Evolutionary conservation across 83 land plant species (phyloP).

Genomic region (Larix sibirica): DNA sequence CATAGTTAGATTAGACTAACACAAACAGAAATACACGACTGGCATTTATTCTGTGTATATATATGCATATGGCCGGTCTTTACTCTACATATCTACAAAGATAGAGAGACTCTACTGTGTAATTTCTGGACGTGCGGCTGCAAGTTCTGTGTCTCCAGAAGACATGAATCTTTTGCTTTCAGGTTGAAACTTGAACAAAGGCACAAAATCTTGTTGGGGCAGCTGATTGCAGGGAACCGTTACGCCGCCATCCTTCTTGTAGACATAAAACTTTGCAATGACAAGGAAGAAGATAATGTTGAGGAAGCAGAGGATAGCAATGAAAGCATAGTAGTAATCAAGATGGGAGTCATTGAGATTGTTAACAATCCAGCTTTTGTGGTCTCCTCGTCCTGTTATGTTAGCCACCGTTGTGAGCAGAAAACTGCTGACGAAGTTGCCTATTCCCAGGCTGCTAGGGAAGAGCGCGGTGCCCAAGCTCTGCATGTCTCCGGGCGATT

Average conservation of each 20-base stretch:
- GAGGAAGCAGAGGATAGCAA: constrained; percentile 35
- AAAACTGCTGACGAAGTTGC: constrained; percentile 73
- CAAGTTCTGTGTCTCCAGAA: too few relatives aligned
- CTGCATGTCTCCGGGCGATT: constrained; percentile 70
- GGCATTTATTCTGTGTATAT: too few relatives aligned
- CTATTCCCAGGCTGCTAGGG: constrained; percentile 61
- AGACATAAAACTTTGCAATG: constrained; percentile 47
- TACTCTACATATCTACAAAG: too few relatives aligned
- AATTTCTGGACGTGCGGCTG: too few relatives aligned
- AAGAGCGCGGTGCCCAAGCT: constrained; percentile 80
- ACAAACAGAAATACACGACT: too few relatives aligned
- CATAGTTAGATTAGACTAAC: too few relatives aligned
- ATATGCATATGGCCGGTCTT: too few relatives aligned
- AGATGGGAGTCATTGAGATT: constrained; percentile 64
- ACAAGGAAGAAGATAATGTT: constrained; percentile 45
- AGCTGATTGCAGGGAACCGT: too few relatives aligned
- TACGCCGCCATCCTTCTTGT: constrained; percentile 34
- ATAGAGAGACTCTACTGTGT: too few relatives aligned
- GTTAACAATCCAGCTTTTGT: constrained; percentile 71
- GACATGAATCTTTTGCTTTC: too few relatives aligned
- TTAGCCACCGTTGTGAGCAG: constrained; percentile 51
- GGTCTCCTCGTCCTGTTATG: constrained; percentile 22
- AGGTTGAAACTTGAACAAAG: too few relatives aligned
- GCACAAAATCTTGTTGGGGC: too few relatives aligned
- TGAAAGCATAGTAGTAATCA: constrained; percentile 68